Conservation (phyloP, 768 basidiomycete species). For the Lepiota venenata region DNA sequence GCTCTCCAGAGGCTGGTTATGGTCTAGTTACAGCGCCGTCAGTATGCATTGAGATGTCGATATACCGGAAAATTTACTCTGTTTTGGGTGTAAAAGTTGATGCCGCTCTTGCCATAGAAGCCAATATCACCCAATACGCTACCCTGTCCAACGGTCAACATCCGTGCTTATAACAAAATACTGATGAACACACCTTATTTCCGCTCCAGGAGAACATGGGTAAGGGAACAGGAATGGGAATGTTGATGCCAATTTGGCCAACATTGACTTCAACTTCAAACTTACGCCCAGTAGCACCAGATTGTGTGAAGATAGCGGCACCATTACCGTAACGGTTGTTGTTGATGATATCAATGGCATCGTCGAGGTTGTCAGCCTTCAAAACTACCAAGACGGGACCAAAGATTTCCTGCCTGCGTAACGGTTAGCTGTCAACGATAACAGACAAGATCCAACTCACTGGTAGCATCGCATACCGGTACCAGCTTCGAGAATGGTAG, state of each 20-base stretch:
- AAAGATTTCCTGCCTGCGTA: conserved; percentile 85
- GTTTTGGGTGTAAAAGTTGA: conserved; percentile 96
- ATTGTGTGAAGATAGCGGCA: conserved; percentile 94
- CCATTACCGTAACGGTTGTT: conserved; percentile 91
- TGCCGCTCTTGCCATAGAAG: conserved; percentile 34
- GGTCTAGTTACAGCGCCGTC: conserved; percentile 47
- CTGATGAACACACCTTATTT: conserved; percentile 87
- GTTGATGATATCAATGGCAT: conserved; percentile 89
- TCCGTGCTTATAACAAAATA: conserved; percentile 66
- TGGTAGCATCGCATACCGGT: conserved; percentile 85
- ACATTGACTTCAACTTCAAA: conserved; percentile 88
- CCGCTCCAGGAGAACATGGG: conserved; percentile 98
- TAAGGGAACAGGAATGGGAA: conserved; percentile 87
- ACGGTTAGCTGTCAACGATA: background rate
- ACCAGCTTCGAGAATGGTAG: conserved; percentile 83
- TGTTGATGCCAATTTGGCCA: conserved; percentile 92
- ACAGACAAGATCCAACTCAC: conserved; percentile 39
- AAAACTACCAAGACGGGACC: conserved; percentile 85
- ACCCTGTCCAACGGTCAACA: too few species aligned
- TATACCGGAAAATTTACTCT: conserved; percentile 47
- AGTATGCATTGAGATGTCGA: background rate
- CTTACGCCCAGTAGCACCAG: conserved; percentile 90
- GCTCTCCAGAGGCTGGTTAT: conserved; percentile 91
- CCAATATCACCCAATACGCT: background rate
- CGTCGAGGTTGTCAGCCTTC: conserved; percentile 80